Evolutionary conservation across 805 yeast genomes (phyloP).

Genomic region (Myxozyma kluyveri): DNA sequence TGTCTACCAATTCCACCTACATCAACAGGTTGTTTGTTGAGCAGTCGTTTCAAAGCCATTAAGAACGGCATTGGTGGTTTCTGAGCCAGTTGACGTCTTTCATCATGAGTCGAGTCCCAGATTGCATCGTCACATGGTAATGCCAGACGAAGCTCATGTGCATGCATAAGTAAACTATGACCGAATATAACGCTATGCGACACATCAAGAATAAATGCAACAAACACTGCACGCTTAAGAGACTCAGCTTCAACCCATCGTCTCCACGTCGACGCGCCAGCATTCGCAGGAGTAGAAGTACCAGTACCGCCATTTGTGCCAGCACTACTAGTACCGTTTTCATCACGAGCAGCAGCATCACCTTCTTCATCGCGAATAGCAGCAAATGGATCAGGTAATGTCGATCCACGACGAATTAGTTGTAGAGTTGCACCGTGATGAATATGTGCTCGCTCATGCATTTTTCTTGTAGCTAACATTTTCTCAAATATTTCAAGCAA

Average conservation of each 20-base stretch:
- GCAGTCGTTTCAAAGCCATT: slow-evolving; percentile 53
- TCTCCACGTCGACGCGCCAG: slow-evolving; percentile 44
- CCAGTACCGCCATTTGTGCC: background rate
- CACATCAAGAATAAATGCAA: slow-evolving; percentile 79
- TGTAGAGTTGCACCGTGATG: slow-evolving; percentile 88
- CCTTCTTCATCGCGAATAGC: slow-evolving; percentile 6
- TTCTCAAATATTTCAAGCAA: slow-evolving; percentile 79
- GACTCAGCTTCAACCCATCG: slow-evolving; percentile 80
- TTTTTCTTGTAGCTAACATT: slow-evolving; percentile 59
- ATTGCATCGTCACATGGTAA: slow-evolving; percentile 62
- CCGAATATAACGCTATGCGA: slow-evolving; percentile 76
- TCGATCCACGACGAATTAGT: slow-evolving; percentile 68
- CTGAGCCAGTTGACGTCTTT: slow-evolving; percentile 4
- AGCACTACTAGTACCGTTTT: background rate
- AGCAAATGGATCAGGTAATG: slow-evolving; percentile 40
- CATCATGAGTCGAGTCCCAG: slow-evolving; percentile 46
- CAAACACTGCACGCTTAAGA: slow-evolving; percentile 70
- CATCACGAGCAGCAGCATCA: background rate
- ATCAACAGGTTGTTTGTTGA: slow-evolving; percentile 50
- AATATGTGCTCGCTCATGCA: slow-evolving; percentile 79
- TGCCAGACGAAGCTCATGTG: slow-evolving; percentile 60
- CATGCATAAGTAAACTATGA: slow-evolving; percentile 57
- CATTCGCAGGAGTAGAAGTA: slow-evolving; percentile 1
- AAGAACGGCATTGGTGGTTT: slow-evolving; percentile 46
- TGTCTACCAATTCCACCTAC: slow-evolving; percentile 61